phyloP scores from a whole-genome alignment of 73 alveolate species.

The Tetrahymena elliotti region DNA sequence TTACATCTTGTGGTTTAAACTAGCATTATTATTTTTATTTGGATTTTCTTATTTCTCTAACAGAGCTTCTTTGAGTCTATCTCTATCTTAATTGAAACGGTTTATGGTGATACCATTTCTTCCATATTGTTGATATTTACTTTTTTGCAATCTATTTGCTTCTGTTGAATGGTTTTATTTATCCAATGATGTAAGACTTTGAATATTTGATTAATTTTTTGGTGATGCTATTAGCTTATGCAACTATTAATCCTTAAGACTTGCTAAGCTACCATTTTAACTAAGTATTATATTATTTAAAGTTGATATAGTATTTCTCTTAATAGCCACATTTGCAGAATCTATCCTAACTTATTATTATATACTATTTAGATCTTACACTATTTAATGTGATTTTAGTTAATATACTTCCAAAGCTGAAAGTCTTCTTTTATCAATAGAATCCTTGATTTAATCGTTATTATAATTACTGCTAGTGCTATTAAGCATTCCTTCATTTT shows the following conservation, averaged over 20 bases:
- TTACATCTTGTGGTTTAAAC: not conserved
- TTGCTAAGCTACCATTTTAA: not conserved
- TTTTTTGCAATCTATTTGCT: not conserved
- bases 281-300: not conserved
- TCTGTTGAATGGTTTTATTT: not conserved
- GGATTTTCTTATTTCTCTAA: not conserved
- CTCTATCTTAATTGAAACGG: not conserved
- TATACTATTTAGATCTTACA: not conserved
- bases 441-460: not conserved
- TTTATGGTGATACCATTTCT: not conserved
- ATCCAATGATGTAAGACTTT: not conserved
- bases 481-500: not conserved
- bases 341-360: not conserved
- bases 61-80: not conserved
- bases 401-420: not conserved
- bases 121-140: not conserved
- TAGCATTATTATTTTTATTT: not conserved
- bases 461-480: not conserved
- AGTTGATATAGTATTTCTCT: not conserved
- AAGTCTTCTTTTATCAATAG: not conserved
- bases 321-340: not conserved
- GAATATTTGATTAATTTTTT: not conserved
- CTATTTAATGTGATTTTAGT: not conserved
- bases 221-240: not conserved
- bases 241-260: not conserved